Evolutionary conservation across 176 grass and related monocot species (phyloP), one percentile per base, ranked within the genome.

Genomic region (Eragrostis nindensis): DNA sequence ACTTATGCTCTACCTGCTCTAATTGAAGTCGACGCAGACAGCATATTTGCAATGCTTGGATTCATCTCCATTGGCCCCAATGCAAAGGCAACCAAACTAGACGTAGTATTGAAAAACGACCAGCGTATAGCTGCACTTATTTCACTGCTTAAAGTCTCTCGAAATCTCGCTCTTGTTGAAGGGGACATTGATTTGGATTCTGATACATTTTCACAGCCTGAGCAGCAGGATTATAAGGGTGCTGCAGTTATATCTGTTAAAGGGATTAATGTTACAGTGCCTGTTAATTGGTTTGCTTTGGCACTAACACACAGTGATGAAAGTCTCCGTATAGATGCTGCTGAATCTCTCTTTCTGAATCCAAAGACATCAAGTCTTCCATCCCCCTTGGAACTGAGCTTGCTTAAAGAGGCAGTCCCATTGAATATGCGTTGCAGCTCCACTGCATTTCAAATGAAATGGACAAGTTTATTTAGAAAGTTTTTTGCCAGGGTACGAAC

Each of bases 401-500:
- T 98, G 88, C 89, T 98, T 76, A 92, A 82, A 83, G 74, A 79
- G 57, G 86, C 90, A 79, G 86, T 95, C 80, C 95, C 92, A 74
- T 74, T 98, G 82, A 98, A 98, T 87, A 98, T 98, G 92, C 83
- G 92, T 66, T 93, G 95, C 77, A 95, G 92, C 86, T 98, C 95
- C 11, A 91, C 92, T 24, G 83, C 95, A 86, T 98, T 98, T 86
- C 95, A 95, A 85, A 98, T 98, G 95, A 98, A 94, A 88, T 98
- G 95, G 95, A 89, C 92, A 76, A 92, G 92, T 67, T 79, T 98
- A 48, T 98, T 98, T 80, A 90, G 82, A 70, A 98, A 95, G 45
- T 88, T 98, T 78, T 95, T 98, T 72, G 80, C 92, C 68, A 90
- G 95, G 84, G 95, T 98, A 60, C 90, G 92, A n/a, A 98, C 92